Conservation (phyloP, 1,139 yeast species). For the Suhomyces atakaporum region DNA sequence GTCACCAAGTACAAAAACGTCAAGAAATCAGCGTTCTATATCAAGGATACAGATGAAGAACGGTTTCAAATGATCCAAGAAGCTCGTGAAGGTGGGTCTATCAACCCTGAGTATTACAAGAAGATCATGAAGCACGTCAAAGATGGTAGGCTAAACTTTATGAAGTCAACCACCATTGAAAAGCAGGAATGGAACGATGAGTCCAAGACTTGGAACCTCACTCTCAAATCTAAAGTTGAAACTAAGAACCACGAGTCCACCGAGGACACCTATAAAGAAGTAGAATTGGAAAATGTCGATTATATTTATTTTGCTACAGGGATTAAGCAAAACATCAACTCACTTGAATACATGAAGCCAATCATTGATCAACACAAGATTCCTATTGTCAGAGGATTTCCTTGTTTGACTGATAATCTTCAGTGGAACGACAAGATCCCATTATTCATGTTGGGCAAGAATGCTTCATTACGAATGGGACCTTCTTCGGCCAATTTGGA, state of each 20-base stretch:
- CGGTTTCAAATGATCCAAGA: constrained; percentile 42
- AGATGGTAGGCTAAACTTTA: constrained; percentile 28
- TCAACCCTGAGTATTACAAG: constrained; percentile 49
- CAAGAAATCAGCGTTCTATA: constrained; percentile 45
- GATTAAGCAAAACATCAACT: constrained; percentile 31
- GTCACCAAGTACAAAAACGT: constrained; percentile 51
- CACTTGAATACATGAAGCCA: constrained; percentile 32
- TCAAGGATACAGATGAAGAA: constrained; percentile 46
- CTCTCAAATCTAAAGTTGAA: constrained; percentile 7
- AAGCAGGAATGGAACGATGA: constrained; percentile 24
- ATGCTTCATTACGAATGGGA: constrained; percentile 47
- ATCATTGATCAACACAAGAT: constrained; percentile 31
- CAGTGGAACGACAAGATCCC: constrained; percentile 46
- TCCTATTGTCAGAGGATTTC: constrained; percentile 38
- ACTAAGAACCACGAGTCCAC: constrained; percentile 10
- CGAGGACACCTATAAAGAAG: constrained; percentile 10
- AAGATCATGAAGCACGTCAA: constrained; percentile 32
- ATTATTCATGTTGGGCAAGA: constrained; percentile 45
- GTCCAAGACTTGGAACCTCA: constrained; percentile 17
- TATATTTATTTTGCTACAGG: constrained; percentile 51
- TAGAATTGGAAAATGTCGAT: constrained; percentile 24
- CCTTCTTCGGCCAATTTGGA: constrained; percentile 53
- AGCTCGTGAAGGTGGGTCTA: constrained; percentile 51
- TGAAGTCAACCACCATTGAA: constrained; percentile 27
- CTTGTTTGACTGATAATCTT: constrained; percentile 47